Conservation (phyloP, 2,329 filamentous ascomycete genomes). For the Ophiostoma angusticollis region DNA sequence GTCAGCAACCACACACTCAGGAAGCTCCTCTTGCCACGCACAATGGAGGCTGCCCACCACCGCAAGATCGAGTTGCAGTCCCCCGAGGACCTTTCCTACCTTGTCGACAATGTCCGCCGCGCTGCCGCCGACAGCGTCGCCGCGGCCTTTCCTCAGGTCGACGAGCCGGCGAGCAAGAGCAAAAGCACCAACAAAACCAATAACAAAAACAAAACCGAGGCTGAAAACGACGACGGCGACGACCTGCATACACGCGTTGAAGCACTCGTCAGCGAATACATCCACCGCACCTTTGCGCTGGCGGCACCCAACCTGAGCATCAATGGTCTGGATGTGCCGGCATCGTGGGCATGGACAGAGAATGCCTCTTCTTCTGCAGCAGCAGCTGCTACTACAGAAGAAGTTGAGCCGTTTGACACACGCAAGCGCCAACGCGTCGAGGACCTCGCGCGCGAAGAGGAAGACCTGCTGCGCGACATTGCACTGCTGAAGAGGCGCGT, state of each 20-base stretch:
- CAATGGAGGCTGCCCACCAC: slow-evolving; percentile 33
- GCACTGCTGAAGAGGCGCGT: slow-evolving; percentile 44
- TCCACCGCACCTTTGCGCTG: slow-evolving; percentile 45
- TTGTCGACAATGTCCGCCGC: slow-evolving; percentile 55
- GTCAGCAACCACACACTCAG: too few relatives aligned
- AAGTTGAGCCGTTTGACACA: slow-evolving; percentile 48
- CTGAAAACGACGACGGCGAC: slow-evolving; percentile 34
- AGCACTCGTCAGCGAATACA: slow-evolving; percentile 49
- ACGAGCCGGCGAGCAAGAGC: slow-evolving; percentile 20
- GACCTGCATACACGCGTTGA: slow-evolving; percentile 47
- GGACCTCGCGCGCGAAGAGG: slow-evolving; percentile 47
- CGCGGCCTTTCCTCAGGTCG: slow-evolving; percentile 53
- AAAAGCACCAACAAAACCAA: not conserved
- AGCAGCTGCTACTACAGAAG: slow-evolving; percentile 19
- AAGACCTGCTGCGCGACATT: slow-evolving; percentile 51
- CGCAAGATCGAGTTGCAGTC: slow-evolving; percentile 70
- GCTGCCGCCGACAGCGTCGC: slow-evolving; percentile 56
- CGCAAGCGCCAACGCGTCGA: slow-evolving; percentile 46
- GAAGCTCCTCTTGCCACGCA: too few relatives aligned
- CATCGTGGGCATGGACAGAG: slow-evolving; percentile 16
- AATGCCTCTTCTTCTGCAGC: not conserved
- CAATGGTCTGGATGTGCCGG: slow-evolving; percentile 42
- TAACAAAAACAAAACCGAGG: not conserved
- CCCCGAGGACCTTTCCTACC: slow-evolving; percentile 58
- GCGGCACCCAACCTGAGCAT: slow-evolving; percentile 48